A percentile compares a stretch with the other conserved stretches of the same genome.
phyloP scores from a whole-genome alignment of 495 filamentous ascomycete species.

The Aspergillus diversus region DNA sequence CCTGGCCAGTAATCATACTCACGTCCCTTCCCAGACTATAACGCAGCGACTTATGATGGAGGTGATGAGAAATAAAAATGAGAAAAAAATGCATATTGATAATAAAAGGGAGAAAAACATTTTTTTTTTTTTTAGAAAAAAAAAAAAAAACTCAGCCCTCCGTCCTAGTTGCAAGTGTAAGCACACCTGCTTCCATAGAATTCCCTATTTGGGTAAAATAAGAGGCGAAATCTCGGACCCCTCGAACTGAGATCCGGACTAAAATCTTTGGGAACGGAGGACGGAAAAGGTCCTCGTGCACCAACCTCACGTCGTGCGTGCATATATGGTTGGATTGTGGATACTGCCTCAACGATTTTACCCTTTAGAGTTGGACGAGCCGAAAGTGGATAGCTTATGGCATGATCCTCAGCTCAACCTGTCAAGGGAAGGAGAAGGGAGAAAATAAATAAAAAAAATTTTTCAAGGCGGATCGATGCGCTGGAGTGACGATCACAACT shows the following conservation, averaged over 20 bases:
- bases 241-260: slow-evolving; percentile 8
- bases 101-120: background rate
- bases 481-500: slow-evolving; percentile 6
- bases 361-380: slow-evolving; percentile 1
- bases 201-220: slow-evolving; percentile 10
- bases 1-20: slow-evolving; percentile 17
- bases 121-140: background rate
- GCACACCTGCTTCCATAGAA: background rate
- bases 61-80: background rate
- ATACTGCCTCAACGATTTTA: background rate
- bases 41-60: background rate
- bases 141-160: background rate
- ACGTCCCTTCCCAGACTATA: slow-evolving; percentile 7
- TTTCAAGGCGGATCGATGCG: slow-evolving; percentile 1
- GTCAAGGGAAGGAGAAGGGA: background rate
- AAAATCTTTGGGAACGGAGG: slow-evolving; percentile 7
- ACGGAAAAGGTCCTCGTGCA: background rate
- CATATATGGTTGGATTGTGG: background rate
- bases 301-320: background rate
- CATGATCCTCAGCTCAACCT: slow-evolving; percentile 12
- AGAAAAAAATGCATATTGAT: background rate
- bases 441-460: background rate
- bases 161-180: background rate
- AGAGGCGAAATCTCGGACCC: slow-evolving; percentile 19
- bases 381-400: slow-evolving; percentile 4